Evolutionary conservation across 352 stramenopile genomes (phyloP).

Genomic region (Blastocystis sp.): DNA sequence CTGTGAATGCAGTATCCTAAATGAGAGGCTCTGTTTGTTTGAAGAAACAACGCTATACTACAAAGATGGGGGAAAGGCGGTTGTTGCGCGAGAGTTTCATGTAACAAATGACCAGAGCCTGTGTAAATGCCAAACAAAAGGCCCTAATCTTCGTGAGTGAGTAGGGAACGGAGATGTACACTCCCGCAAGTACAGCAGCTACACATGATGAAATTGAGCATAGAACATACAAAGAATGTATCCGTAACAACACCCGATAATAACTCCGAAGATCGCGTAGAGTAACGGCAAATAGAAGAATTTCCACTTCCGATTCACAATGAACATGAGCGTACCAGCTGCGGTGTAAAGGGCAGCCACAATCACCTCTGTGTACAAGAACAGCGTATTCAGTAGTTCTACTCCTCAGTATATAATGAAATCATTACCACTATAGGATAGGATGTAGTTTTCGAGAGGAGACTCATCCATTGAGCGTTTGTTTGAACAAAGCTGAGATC

Average conservation of each 20-base stretch:
- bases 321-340: conserved; percentile 19
- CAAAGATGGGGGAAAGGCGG: conserved; percentile 26
- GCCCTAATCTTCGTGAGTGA: conserved; percentile 38
- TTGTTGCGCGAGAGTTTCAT: conserved; percentile 45
- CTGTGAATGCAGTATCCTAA: too few relatives aligned
- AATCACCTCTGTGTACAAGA: conserved; percentile 20
- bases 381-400: conserved; percentile 43
- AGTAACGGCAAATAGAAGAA: conserved; percentile 54
- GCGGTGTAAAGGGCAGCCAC: conserved; percentile 10
- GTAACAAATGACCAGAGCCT: conserved; percentile 54
- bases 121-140: conserved; percentile 28
- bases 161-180: conserved; percentile 69
- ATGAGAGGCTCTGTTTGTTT: neutral
- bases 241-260: conserved; percentile 32
- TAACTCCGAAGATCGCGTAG: conserved; percentile 27
- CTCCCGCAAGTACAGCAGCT: conserved; percentile 34
- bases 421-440: conserved; percentile 44
- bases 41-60: conserved; percentile 45
- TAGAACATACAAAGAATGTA: conserved; percentile 34
- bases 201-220: neutral
- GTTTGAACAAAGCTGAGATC: too few relatives aligned
- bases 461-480: neutral
- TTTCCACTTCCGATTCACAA: conserved; percentile 41
- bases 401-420: neutral
- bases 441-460: conserved; percentile 47